Percentiles rank a stretch among this genome's conserved stretches.
These are phyloP conservation scores for Arctostaphylos glauca DNA, from an alignment of 148 eudicot genomes.

Conservation along the genomic window DNA sequence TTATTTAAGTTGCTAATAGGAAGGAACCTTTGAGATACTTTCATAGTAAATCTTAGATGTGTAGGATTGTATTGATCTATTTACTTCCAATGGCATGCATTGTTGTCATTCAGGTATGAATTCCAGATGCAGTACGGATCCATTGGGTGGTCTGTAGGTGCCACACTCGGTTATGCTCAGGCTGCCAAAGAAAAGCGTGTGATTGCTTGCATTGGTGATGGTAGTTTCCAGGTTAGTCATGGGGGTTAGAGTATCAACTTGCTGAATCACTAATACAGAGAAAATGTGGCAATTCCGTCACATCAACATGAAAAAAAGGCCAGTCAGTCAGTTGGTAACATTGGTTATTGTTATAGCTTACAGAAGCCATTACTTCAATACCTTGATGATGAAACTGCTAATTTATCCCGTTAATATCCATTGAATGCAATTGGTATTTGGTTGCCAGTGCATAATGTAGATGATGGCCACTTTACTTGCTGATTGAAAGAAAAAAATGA, in stretches of 20 bases:
- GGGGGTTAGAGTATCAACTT: not conserved
- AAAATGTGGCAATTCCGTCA: not conserved
- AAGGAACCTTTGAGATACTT: not conserved
- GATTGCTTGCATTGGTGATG: conserved; percentile 78
- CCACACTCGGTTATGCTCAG: conserved; percentile 82
- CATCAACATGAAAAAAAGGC: not conserved
- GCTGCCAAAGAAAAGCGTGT: conserved; percentile 72
- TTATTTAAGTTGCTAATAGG: not conserved
- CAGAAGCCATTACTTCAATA: not conserved
- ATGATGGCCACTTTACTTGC: not conserved
- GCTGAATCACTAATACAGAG: not conserved
- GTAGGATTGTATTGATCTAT: not conserved
- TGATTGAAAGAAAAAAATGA: not conserved
- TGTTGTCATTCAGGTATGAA: conserved; percentile 46
- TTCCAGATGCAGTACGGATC: conserved; percentile 91
- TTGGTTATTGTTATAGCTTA: not conserved
- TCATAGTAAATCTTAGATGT: not conserved
- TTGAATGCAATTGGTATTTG: not conserved
- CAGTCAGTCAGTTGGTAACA: not conserved
- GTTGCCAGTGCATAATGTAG: not conserved
- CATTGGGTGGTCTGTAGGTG: conserved; percentile 84
- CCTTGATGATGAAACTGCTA: not conserved
- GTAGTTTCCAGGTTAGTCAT: conserved; percentile 71
- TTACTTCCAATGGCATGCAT: not conserved
- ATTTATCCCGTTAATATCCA: not conserved